Conservation (phyloP, 2,329 filamentous ascomycete genomes). For the Spiromastix sp. region DNA sequence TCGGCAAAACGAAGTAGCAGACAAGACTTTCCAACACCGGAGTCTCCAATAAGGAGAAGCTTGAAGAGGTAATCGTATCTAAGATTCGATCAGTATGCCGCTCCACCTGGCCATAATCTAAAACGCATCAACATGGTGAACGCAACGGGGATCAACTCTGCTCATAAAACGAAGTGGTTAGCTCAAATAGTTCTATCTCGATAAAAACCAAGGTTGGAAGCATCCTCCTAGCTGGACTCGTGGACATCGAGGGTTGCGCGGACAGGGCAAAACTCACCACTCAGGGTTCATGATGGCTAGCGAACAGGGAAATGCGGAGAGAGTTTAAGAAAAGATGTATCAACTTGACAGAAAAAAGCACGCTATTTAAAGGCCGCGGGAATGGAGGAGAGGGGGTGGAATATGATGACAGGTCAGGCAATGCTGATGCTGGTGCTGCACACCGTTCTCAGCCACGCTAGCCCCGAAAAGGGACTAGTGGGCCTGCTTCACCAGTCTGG, state of each 20-base stretch:
- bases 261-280: slow-evolving; percentile 29
- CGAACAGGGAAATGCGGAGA: slow-evolving; percentile 2
- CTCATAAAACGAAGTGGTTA: neutral
- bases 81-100: slow-evolving; percentile 9
- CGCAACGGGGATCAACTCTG: neutral
- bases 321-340: slow-evolving; percentile 1
- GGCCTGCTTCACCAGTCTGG: too few species aligned
- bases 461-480: too few species aligned
- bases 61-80: slow-evolving; percentile 99
- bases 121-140: neutral
- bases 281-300: slow-evolving; percentile 38
- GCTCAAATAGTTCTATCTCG: neutral
- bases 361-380: too few species aligned
- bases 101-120: neutral
- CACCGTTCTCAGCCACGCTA: too few species aligned
- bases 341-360: too few species aligned
- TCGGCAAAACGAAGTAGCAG: slow-evolving; percentile 95
- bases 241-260: neutral
- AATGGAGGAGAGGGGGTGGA: neutral
- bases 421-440: too few species aligned
- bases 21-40: slow-evolving; percentile 99
- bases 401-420: neutral
- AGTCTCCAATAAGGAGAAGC: slow-evolving; percentile 99
- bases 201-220: too few species aligned
- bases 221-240: neutral